Base-by-base conservation (phyloP, 1,284 basidiomycete genomes). In the Phaffia rhodozyma region DNA sequence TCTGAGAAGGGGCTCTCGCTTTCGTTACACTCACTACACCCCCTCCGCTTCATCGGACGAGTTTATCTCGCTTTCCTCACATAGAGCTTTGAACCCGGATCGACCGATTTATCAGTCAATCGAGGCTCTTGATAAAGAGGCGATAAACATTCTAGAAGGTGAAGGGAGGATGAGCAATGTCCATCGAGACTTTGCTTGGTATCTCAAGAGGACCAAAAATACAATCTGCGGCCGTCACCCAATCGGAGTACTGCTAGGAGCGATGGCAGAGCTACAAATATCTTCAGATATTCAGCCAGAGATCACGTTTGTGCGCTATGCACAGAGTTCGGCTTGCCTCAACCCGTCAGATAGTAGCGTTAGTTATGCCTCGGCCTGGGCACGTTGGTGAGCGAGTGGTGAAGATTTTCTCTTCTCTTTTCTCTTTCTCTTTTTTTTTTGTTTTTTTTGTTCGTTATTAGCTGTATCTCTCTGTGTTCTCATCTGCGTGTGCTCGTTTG, bases 171-270 rank as follows among this genome's bases (percentile, higher is more conserved):
- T 20, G 1, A 72, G 72, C 65, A 72, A 73, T 50, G 62, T 74
- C 5, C 66, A 74, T 11, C 66, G 71, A 1, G 57, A 67, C 21
- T 73, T 71, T 4, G 72, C 68, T 2, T 67, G 23, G n/a, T 68
- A 69, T 20, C 16, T 75, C 73, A 56, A 78, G 11, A 73, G 43
- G 23, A 66, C 21, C 3, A 83, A 86, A 78, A 99, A 99, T 76
- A 98, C 96, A 0, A 94, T 99, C 53, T 99, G 96, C 50, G 94
- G 96, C 0, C 79, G 92, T 58, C 91, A 97, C 72, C 92, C 96
- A 0, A 97, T 99, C 66, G 89, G 91, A 0, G 87, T 97, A 0
- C 78, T 99, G 5, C 78, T 98, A 5, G 86, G 86, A 5, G 86
- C 91, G 2, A 74, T 97, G 48, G 72, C 82, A 1, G 75, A 77